Base-by-base conservation (phyloP, 2,329 filamentous ascomycete species). In the Cadophora malorum region DNA sequence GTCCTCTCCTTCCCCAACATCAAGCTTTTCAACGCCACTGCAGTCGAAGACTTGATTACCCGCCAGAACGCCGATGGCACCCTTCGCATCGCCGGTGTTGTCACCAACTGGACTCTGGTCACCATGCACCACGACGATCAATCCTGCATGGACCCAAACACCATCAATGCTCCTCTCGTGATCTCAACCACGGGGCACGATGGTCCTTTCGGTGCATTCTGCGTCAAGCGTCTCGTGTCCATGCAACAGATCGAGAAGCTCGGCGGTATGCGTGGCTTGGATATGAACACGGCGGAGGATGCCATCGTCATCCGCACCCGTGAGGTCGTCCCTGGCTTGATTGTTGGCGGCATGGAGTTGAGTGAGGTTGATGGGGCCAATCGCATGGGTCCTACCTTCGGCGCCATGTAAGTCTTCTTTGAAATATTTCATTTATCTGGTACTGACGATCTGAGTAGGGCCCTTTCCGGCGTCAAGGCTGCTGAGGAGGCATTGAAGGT, bases 111-210 rank as follows among this genome's bases (percentile, higher is more conserved):
- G 94, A 97, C 94, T 0, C 86, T 97, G 31, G 94, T 97, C 60
- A 88, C 90, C 53, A 91, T 95, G 85, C 91, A 94, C 80, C 91
- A 94, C 80, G 91, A 94, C 78, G 91, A 95, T 79, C 93, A 97
- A 83, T 92, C 88, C 70, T 97, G 94, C 90, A 97, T 97, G 94
- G 94, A 97, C 80, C 94, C 94, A 74, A 97, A 96, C 87, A 97
- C 94, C 76, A 97, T 97, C 86, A 97, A 97, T 78, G 93, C 93
- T 0, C 93, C 94, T 0, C 80, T 97, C 68, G 84, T 97, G 77
- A 91, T 97, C 82, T 93, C 90, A 67, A 97, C 94, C 28, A 97
- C 94, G 0, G 94, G 94, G 62, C 94, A 97, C 76, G 94, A 97
- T 73, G 94, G 87, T 0, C 94, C 94, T 19, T 96, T 97, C 78